These are phyloP conservation scores for Umbilicus rupestris DNA, from an alignment of 164 flowering plant genomes.

Conservation along the genomic window DNA sequence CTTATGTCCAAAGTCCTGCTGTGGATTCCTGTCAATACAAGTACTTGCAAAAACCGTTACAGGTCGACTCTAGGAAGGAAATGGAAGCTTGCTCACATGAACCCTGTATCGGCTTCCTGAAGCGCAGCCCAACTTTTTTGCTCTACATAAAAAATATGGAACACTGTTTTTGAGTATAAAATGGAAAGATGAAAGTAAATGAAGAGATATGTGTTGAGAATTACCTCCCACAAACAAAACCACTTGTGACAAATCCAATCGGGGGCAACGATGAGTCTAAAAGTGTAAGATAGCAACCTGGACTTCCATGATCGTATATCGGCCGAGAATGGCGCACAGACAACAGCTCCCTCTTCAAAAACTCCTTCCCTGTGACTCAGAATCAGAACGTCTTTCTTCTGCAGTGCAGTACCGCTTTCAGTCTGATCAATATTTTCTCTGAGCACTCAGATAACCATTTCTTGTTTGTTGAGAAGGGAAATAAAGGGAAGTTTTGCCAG, in stretches of 20 bases:
- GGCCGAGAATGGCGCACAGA: conserved; percentile 61
- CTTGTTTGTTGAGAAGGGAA: conserved; percentile 27
- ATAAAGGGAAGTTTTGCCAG: conserved; percentile 34
- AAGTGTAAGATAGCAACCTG: conserved; percentile 29
- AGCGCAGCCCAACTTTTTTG: conserved; percentile 21
- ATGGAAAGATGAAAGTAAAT: too few species aligned
- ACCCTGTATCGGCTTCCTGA: conserved; percentile 42
- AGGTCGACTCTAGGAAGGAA: too few species aligned
- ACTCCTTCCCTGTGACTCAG: conserved; percentile 66
- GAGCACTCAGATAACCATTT: conserved; percentile 17
- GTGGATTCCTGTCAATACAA: too few species aligned
- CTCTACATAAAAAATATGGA: conserved; percentile 30
- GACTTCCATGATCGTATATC: conserved; percentile 50
- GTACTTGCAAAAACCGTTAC: too few species aligned
- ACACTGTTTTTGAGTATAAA: neutral
- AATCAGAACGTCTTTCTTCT: conserved; percentile 36
- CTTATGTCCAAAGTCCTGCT: too few species aligned
- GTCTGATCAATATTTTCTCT: conserved; percentile 19
- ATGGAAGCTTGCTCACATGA: conserved; percentile 21
- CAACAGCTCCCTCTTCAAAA: conserved; percentile 80
- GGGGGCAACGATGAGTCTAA: conserved; percentile 58
- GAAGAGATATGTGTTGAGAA: conserved; percentile 10
- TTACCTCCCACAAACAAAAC: conserved; percentile 84
- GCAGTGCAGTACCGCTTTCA: conserved; percentile 11
- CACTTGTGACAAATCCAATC: conserved; percentile 84